Base-by-base conservation (phyloP, 768 basidiomycete genomes). In the Tubosaeta sp. region DNA sequence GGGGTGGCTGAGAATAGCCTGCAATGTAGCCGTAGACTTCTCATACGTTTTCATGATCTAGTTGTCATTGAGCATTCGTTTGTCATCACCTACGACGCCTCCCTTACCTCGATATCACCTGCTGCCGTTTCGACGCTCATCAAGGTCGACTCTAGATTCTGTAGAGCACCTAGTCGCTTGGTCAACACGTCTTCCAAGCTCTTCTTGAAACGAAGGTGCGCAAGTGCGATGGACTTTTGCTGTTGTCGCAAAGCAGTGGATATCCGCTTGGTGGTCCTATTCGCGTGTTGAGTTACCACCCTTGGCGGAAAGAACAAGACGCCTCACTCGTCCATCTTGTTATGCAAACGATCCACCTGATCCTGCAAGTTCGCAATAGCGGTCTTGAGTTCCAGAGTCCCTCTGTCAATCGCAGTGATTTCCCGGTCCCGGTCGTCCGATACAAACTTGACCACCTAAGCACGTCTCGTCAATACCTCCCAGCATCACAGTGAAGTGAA, bases 1-100 rank as follows among this genome's bases (percentile, higher is more conserved):
- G 0, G 94, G 92, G 59, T 95, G 84, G 8, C 85, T 74, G 2
- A 97, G 80, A 41, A 97, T 82, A 1, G 82, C 71, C 13, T 79
- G 79, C 6, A 97, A 74, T 0, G 94, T 93, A 6, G 79, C 68
- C 0, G 91, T 86, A 6, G 93, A 94, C 3, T 84, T 83, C 68
- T 91, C 81, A 64, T 95, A 98, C 0, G 84, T 81, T 58, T 80
- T 81, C 82, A 98, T 83, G 46, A 97, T 88, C 91, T 94, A 52
- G 46, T 48, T 17, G 1, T 1, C 12, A 27, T 49, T 44, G 25
- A 56, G 51, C 46, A 46, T 31, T 3, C 43, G 3, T 7, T 27
- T 35, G 17, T 46, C 12, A n/a, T 38, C 41, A 39, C 50, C 14
- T 41, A 22, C 10, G 42, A 52, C n/a, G 17, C 26, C 13, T 31